Percentiles rank a stretch among this genome's conserved stretches.
phyloP scores from a whole-genome alignment of 495 filamentous ascomycete species.

The Cladorrhinum samala region DNA sequence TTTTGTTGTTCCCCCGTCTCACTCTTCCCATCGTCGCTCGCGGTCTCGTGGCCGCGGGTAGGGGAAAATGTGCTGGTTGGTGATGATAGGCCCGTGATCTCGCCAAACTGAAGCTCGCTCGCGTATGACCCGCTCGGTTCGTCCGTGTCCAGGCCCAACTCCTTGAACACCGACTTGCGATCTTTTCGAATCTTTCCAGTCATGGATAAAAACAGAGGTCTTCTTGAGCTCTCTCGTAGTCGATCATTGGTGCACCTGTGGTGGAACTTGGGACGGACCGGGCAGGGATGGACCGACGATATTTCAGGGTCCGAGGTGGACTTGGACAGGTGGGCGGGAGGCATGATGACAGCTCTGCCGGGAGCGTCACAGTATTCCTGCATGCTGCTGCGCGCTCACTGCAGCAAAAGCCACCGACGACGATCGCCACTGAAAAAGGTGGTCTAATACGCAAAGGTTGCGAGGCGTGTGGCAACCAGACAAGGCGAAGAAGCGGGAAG shows the following conservation, averaged over 20 bases:
- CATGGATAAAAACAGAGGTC: conserved; percentile 26
- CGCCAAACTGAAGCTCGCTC: conserved; percentile 21
- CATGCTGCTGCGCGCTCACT: background rate
- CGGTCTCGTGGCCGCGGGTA: background rate
- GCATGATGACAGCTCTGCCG: conserved; percentile 18
- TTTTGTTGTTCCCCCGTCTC: conserved; percentile 8
- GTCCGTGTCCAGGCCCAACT: conserved; percentile 38
- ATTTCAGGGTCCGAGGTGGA: conserved; percentile 20
- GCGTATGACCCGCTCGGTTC: conserved; percentile 13
- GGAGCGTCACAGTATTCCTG: background rate
- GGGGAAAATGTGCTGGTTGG: conserved; percentile 6
- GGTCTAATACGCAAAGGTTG: background rate
- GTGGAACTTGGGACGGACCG: conserved; percentile 38
- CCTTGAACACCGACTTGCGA: conserved; percentile 40
- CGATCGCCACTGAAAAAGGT: background rate
- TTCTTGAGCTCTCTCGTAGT: conserved; percentile 35
- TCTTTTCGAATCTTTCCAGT: conserved; percentile 32
- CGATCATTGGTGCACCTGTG: conserved; percentile 40
- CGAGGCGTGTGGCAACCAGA: conserved; percentile 12
- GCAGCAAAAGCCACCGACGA: conserved; percentile 10
- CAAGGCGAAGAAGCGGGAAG: conserved; percentile 3
- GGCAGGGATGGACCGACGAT: conserved; percentile 6
- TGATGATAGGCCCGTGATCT: conserved; percentile 21
- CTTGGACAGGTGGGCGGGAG: conserved; percentile 19
- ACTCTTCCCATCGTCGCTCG: conserved; percentile 9